These are phyloP conservation scores for Digitaria exilis DNA, from an alignment of 202 grass and related monocot genomes.

Conservation along the genomic window DNA sequence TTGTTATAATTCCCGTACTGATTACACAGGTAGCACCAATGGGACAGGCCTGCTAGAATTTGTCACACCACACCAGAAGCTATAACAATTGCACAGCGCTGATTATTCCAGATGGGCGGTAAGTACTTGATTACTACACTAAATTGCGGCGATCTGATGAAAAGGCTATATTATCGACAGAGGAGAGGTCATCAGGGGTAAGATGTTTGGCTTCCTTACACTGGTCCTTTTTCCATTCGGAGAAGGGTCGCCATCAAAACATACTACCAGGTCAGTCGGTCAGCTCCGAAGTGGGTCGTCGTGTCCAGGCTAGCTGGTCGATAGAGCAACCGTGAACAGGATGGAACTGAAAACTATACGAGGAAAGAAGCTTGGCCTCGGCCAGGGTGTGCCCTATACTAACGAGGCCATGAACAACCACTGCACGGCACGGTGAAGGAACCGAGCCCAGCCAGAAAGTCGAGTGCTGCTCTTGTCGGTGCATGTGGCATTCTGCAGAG, in stretches of 20 bases:
- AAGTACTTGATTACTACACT: neutral
- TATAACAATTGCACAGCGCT: neutral
- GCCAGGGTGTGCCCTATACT: conserved; percentile 7
- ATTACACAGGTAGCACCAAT: neutral
- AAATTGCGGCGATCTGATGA: neutral
- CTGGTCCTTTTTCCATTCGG: conserved; percentile 53
- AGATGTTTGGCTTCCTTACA: conserved; percentile 26
- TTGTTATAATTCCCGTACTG: neutral
- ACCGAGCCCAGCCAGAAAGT: neutral
- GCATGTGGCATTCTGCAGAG: conserved; percentile 27
- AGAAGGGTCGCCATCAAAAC: conserved; percentile 56
- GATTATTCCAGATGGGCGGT: neutral
- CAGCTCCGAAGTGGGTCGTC: conserved; percentile 19
- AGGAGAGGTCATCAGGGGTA: neutral
- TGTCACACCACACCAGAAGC: neutral
- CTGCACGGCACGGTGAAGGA: neutral
- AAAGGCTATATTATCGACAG: neutral
- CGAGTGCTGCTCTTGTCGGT: neutral
- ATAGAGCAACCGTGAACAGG: neutral
- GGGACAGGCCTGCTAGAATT: neutral
- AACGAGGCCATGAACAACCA: conserved; percentile 9
- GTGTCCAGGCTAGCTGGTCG: neutral
- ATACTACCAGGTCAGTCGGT: conserved; percentile 62
- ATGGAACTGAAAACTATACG: neutral
- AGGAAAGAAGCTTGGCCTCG: neutral